Conservation (phyloP, 768 basidiomycete genomes). For the Mycena vulgaris region DNA sequence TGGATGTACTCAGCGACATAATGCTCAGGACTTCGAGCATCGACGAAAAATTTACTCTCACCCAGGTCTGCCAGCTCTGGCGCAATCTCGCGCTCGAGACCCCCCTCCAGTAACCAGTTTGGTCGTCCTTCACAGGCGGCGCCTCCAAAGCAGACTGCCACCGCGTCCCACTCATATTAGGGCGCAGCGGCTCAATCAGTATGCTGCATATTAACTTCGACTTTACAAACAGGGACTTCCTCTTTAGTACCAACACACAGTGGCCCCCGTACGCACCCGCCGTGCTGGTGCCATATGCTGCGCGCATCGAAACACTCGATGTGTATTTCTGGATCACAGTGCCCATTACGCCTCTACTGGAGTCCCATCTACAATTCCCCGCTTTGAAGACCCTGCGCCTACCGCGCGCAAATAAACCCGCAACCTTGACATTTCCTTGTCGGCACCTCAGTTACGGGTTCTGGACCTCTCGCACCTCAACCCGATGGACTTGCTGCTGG, state of each 20-base stretch:
- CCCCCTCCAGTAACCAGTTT: too few species aligned
- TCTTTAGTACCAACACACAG: accelerated
- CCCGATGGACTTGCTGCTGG: neutral
- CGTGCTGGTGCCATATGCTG: neutral
- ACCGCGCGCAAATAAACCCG: neutral
- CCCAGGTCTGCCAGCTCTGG: slow-evolving; percentile 17
- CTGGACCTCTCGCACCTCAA: neutral
- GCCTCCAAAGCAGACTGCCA: neutral
- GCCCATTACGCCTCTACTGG: neutral
- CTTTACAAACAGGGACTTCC: too few species aligned
- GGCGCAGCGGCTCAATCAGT: slow-evolving; percentile 3
- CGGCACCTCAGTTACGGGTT: slow-evolving; percentile 6
- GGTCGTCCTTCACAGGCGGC: neutral
- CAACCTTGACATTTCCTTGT: neutral
- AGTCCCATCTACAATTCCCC: slow-evolving; percentile 3
- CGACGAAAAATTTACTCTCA: neutral
- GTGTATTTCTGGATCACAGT: neutral
- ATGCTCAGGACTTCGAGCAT: too few species aligned
- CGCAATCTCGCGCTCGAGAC: too few species aligned
- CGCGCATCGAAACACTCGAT: slow-evolving; percentile 12
- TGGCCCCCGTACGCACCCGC: neutral
- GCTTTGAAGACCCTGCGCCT: slow-evolving; percentile 1
- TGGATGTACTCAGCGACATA: too few species aligned
- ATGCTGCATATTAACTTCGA: neutral
- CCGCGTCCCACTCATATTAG: neutral